Percentiles rank a stretch among this genome's conserved stretches.
Conservation (phyloP, 345 rosid species). For the Heritiera fomes region DNA sequence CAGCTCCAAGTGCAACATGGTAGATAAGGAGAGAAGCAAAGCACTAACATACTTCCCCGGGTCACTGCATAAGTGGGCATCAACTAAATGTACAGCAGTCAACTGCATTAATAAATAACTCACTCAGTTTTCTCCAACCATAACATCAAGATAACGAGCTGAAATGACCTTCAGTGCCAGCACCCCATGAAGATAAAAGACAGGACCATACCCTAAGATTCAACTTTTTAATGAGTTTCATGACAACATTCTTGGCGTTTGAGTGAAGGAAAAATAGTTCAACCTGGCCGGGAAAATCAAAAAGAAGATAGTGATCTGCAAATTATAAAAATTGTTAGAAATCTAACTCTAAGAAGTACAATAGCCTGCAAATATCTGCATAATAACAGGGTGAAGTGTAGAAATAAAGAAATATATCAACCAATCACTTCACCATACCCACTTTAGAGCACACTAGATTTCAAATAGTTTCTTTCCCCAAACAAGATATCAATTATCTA, state of each 20-base stretch:
- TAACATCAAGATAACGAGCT: conserved; percentile 18
- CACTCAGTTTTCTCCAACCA: conserved; percentile 16
- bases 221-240: conserved; percentile 72
- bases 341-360: neutral
- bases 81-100: conserved; percentile 84
- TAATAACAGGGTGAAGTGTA: neutral
- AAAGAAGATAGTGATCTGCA: conserved; percentile 94
- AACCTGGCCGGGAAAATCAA: conserved; percentile 98
- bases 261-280: conserved; percentile 85
- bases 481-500: neutral
- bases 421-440: neutral
- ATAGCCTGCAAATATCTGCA: neutral
- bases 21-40: conserved; percentile 75
- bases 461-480: conserved; percentile 1
- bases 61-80: conserved; percentile 84
- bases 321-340: conserved; percentile 26
- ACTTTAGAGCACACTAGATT: neutral
- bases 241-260: conserved; percentile 70
- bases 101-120: conserved; percentile 53
- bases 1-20: conserved; percentile 94
- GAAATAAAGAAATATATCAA: neutral
- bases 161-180: conserved; percentile 1
- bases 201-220: conserved; percentile 68
- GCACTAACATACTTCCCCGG: conserved; percentile 86
- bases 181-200: neutral